A percentile compares a stretch with the other conserved stretches of the same genome.
These are phyloP conservation scores for Coemansia aciculifera DNA, from an alignment of 192 early-diverging fungal species.

Conservation along the genomic window DNA sequence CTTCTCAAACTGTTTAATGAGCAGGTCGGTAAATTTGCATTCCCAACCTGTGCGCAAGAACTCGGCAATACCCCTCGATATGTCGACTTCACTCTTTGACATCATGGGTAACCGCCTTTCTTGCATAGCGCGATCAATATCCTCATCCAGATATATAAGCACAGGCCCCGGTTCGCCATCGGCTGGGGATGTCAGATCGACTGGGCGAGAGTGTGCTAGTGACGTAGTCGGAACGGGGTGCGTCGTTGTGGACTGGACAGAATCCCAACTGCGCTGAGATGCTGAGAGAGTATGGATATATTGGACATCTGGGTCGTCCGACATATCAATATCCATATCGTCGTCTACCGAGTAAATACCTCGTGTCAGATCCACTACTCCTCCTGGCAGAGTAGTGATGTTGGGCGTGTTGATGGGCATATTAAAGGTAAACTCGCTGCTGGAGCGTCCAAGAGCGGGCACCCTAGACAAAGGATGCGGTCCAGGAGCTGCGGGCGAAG, in stretches of 20 bases:
- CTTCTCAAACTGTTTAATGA: slow-evolving; percentile 27
- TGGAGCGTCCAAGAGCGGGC: background rate
- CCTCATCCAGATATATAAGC: slow-evolving; percentile 36
- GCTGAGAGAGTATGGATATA: background rate
- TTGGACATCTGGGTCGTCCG: background rate
- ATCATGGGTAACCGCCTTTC: background rate
- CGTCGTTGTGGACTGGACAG: background rate
- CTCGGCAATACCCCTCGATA: slow-evolving; percentile 26
- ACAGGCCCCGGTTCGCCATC: slow-evolving; percentile 5
- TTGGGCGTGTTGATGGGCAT: background rate
- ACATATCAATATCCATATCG: slow-evolving; percentile 25
- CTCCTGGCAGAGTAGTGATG: background rate
- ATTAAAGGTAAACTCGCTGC: background rate
- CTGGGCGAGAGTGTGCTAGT: background rate
- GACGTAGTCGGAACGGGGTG: background rate
- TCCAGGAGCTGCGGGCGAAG: background rate
- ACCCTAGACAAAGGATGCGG: background rate
- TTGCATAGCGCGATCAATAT: slow-evolving; percentile 6
- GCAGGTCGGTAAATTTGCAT: slow-evolving; percentile 27
- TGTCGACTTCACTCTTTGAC: slow-evolving; percentile 13
- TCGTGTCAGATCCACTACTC: background rate
- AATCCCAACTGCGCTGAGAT: background rate
- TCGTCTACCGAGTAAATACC: slow-evolving; percentile 2
- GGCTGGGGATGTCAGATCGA: background rate
- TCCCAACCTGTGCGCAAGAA: slow-evolving; percentile 14